Conservation (phyloP, 176 grass and related monocot genomes). For the Oryza meyeriana region DNA sequence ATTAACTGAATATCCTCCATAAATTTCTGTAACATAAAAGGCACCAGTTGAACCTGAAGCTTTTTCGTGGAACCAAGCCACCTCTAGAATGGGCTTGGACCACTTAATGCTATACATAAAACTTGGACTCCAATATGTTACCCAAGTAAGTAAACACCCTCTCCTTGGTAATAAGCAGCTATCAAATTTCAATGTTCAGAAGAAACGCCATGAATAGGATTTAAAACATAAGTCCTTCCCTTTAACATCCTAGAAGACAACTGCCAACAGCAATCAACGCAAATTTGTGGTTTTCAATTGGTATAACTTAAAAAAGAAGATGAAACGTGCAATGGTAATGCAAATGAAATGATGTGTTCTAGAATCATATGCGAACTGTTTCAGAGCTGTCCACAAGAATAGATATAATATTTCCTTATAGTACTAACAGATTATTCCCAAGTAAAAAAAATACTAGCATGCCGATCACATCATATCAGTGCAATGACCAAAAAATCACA, state of each 20-base stretch:
- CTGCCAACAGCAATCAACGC: too few relatives aligned
- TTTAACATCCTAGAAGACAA: too few relatives aligned
- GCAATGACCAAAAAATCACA: background rate
- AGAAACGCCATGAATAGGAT: background rate
- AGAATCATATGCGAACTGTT: background rate
- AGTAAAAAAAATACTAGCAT: background rate
- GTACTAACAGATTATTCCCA: background rate
- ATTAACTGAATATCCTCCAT: background rate
- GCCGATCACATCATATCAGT: background rate
- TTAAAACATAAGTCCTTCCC: background rate
- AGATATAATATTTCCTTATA: background rate
- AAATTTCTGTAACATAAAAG: background rate
- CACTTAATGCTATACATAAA: too few relatives aligned
- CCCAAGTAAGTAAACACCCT: too few relatives aligned
- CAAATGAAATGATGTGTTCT: background rate
- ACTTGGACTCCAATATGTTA: too few relatives aligned
- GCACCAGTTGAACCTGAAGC: constrained; percentile 25
- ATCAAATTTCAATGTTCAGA: background rate
- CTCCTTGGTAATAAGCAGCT: background rate
- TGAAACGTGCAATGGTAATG: background rate
- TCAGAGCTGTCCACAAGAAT: background rate
- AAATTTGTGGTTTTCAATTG: too few relatives aligned
- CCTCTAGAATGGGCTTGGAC: too few relatives aligned
- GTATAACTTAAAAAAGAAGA: background rate
- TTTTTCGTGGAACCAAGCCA: too few relatives aligned